Percentiles rank a stretch among this genome's conserved stretches.
phyloP scores from a whole-genome alignment of 2,329 filamentous ascomycete genomes.

The Pseudogymnoascus sp. region DNA sequence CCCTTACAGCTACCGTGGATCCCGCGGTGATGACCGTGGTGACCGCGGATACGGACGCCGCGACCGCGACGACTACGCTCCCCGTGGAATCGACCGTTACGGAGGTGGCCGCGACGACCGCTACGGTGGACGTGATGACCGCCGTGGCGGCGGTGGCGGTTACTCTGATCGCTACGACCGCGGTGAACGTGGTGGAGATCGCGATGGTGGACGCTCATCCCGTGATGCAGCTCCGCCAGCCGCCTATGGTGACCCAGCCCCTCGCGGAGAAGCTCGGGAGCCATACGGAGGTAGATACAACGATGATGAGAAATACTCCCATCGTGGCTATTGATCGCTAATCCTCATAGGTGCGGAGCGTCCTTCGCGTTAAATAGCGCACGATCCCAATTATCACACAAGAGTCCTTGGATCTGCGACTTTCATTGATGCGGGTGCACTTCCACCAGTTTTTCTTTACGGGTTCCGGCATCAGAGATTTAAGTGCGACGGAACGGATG shows the following conservation, averaged over 20 bases:
- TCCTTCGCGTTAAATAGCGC: constrained; percentile 29
- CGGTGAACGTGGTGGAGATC: constrained; percentile 39
- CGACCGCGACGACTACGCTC: constrained; percentile 30
- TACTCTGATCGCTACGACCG: constrained; percentile 35
- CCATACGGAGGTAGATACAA: constrained; percentile 35
- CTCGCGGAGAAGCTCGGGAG: constrained; percentile 35
- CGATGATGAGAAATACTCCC: constrained; percentile 27
- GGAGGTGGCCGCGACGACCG: constrained; percentile 26
- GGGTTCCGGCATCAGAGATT: constrained; percentile 26
- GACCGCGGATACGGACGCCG: constrained; percentile 33
- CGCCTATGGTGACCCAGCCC: constrained; percentile 34
- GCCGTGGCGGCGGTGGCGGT: constrained; percentile 38
- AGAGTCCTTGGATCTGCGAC: constrained; percentile 28
- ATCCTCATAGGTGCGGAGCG: constrained; percentile 29
- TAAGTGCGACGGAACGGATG: constrained; percentile 28
- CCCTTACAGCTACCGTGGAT: constrained; percentile 46
- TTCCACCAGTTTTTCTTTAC: constrained; percentile 24
- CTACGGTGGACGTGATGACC: constrained; percentile 28
- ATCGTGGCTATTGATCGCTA: constrained; percentile 30
- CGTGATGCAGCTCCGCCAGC: constrained; percentile 32
- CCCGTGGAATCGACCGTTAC: constrained; percentile 31
- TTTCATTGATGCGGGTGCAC: constrained; percentile 30
- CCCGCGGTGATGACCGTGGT: constrained; percentile 36
- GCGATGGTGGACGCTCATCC: constrained; percentile 30
- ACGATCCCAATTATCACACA: constrained; percentile 26